Percentiles rank a stretch among this genome's conserved stretches.
Evolutionary conservation across 2,329 filamentous ascomycete species (phyloP).

Genomic region (Sporothrix globosa): DNA sequence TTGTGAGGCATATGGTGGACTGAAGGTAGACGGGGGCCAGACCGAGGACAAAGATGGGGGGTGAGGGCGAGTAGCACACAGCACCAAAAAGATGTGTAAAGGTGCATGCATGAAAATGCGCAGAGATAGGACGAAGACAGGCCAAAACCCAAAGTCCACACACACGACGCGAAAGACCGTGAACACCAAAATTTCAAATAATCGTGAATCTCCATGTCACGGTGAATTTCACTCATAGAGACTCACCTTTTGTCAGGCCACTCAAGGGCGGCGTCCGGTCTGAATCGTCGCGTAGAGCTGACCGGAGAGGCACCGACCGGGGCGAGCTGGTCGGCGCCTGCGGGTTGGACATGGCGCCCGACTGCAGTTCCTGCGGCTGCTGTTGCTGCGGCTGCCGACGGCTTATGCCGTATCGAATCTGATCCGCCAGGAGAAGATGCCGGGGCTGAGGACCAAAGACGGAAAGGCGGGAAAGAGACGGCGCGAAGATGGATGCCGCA

Average conservation of each 20-base stretch:
- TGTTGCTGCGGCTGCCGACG: background rate
- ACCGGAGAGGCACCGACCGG: conserved; percentile 44
- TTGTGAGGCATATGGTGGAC: background rate
- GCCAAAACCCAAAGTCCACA: background rate
- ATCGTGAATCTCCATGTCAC: too few species aligned
- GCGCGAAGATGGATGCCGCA: conserved; percentile 13
- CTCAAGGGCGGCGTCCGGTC: conserved; percentile 34
- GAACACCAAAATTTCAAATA: background rate
- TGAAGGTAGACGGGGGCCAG: background rate
- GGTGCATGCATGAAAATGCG: background rate
- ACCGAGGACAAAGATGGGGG: conserved; percentile 12
- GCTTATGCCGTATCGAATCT: background rate
- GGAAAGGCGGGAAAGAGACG: background rate
- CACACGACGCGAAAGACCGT: too few species aligned
- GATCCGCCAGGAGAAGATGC: background rate
- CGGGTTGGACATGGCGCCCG: conserved; percentile 31
- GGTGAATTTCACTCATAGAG: background rate
- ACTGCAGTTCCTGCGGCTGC: too few species aligned
- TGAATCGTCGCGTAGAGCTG: conserved; percentile 44
- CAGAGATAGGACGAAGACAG: background rate
- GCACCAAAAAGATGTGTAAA: background rate
- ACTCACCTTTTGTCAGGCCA: conserved; percentile 34
- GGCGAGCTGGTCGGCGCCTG: conserved; percentile 32
- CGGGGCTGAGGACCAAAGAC: background rate
- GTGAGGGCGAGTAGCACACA: background rate